Evolutionary conservation across 1,284 basidiomycete genomes (phyloP), one percentile per base, ranked within the genome.

Genomic region (Psilocybe mexicana): DNA sequence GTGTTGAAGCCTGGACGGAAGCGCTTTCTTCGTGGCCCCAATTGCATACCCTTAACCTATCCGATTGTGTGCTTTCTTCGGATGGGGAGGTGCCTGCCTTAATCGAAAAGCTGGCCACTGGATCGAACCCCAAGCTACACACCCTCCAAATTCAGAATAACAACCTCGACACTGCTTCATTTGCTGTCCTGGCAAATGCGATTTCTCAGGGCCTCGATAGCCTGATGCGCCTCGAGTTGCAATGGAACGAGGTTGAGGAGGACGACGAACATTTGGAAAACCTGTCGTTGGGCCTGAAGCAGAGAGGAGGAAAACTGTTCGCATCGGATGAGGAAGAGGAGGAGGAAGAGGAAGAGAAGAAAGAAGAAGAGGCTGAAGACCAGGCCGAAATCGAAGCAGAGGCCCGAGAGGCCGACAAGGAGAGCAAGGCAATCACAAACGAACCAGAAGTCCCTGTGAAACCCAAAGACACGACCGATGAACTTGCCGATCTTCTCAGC

Each of bases 121-220:
- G 94, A 3, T 84, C 85, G 44, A 94, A 92, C 71, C 80, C 81
- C 24, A 85, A 87, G 65, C 77, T 98, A 49, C 83, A 88, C 67
- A 83, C 80, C 10, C 79, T 98, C 54, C 88, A 89, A 68, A 76
- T 98, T 38, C 92, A 96, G 75, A 96, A 96, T 70, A 93, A 94
- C 70, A 94, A 97, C 70, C 83, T 97, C 49, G 91, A 94, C 65
- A 75, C 81, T 25, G 75, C 83, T 54, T 82, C 91, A 10, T 86
- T 94, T 57, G 77, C 81, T 46, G 70, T 92, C 5, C 78, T 98
- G 38, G 85, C 88, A 1, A 73, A 81, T 40, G 86, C 84, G 2
- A 84, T 97, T 59, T 76, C 79, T 2, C 75, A 80, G 52, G 83
- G 85, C 60, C 76, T 91, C 57, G 74, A 73, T 54, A 73, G 73